Base-by-base conservation (phyloP, 2,329 filamentous ascomycete species). In the Fusarium domesticum region DNA sequence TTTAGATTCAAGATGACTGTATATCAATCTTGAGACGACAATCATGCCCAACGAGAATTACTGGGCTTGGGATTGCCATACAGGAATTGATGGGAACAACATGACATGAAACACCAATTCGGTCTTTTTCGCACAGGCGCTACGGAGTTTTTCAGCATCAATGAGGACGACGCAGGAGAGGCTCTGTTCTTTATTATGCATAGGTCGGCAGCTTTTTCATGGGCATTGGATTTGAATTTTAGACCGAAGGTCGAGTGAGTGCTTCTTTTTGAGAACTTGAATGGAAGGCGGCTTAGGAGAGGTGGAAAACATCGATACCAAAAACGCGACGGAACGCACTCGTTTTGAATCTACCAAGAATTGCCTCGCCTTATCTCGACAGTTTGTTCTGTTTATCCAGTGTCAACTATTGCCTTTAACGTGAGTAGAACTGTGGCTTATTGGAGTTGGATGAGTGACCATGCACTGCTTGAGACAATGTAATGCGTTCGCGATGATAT, bases 141-240 rank as follows among this genome's bases (percentile, higher is more conserved):
- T 43, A 44, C 36, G 58, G 58, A 61, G 58, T 58, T 60, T 19
- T 51, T 47, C 44, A 54, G 55, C 48, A 58, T 57, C 36, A 39
- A 34, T 47, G 50, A 28, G 23, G 23, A 28, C 8, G 23, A 28
- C 14, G 23, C 23, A 12, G 23, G 7, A 28, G 23, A 28, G 25
- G 39, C 35, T 40, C 37, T 51, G 31, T 38, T 48, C 28, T 30
- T 25, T 8, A 12, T 28, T 28, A 28, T 12, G 23, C 23, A 28
- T 28, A 12, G 14, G 14, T 28, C 23, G 23, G 10, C 4, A 12
- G 23, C 8, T 11, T 28, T 28, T 12, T 12, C 23, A 28, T 28
- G 23, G 14, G 7, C 23, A 10, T 28, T 10, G 23, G 23, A 10
- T 28, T 28, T 28, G 23, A 12, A 28, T 28, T 28, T 28, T 28